Evolutionary conservation across 2,329 filamentous ascomycete species (phyloP), one percentile per base, ranked within the genome.

Genomic region (Penicillium psychrosexuale): DNA sequence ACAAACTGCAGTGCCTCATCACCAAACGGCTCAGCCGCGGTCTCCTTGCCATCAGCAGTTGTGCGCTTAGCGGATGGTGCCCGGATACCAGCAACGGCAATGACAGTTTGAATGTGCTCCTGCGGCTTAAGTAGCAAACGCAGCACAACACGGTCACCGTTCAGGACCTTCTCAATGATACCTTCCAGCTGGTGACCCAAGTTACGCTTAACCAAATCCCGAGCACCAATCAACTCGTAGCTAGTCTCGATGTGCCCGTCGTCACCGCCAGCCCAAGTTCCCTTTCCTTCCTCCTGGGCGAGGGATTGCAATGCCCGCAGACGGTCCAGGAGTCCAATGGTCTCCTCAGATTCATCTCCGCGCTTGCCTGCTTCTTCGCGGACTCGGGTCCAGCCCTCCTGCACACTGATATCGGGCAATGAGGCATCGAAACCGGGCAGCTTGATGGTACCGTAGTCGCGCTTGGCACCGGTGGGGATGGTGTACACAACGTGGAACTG

Each of bases 381-480:
- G 57, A 99, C 83, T 77, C 94, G 96, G 60, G 91, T 78, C 91
- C 92, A 97, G 62, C 94, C 94, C 66, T 91, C 90, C 69, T 90
- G 86, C 61, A 97, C 85, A 55, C 89, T 82, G 59, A 89, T 84
- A 61, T 97, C 91, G 17, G 94, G 92, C 47, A 99, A 75, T 53
- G 84, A 84, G 47, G 91, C 91, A 66, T 90, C 88, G 38, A 71
- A 73, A 28, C 65, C 71, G 59, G 88, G 85, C 50, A 97, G 80
- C 60, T 84, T 83, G 57, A 91, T 86, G 60, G 85, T 82, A 61
- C 93, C 94, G 70, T 97, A 99, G 70, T 99, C 93, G 63, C 91
- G 87, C 60, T 90, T 87, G 40, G 85, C 78, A 58, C 82, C 82
- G 52, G 86, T 88, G 15, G 93, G 91, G 57, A 97, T 88, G 57